phyloP scores from a whole-genome alignment of 148 eudicot genomes.

The Heliamphora exappendiculata region DNA sequence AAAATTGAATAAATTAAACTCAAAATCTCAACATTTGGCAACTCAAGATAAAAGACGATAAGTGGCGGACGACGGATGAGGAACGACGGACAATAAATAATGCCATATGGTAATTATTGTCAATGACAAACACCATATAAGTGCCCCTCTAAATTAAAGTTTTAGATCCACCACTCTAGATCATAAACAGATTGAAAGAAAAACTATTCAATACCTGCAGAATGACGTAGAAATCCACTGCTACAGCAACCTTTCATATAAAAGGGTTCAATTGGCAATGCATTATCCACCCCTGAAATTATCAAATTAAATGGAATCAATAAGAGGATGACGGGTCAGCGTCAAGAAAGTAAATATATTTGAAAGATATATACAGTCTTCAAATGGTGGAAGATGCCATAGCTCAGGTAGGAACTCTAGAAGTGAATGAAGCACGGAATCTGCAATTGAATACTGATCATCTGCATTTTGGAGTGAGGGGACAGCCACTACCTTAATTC shows the following conservation, averaged over 20 bases:
- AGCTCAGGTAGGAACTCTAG: slow-evolving; percentile 66
- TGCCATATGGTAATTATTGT: no score
- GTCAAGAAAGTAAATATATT: slow-evolving; percentile 4
- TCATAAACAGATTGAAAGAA: no score
- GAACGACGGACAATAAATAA: no score
- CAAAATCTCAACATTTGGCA: no score
- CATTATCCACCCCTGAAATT: slow-evolving; percentile 50
- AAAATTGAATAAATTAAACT: no score
- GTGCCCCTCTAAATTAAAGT: no score
- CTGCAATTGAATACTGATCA: slow-evolving; percentile 54
- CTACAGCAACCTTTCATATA: slow-evolving; percentile 30
- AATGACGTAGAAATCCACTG: slow-evolving; percentile 34
- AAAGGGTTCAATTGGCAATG: slow-evolving; percentile 55
- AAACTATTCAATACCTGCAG: slow-evolving; percentile 31
- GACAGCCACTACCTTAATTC: slow-evolving; percentile 79
- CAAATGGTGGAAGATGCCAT: slow-evolving; percentile 86
- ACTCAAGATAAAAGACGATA: no score
- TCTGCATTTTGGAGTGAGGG: slow-evolving; percentile 57
- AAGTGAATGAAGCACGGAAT: slow-evolving; percentile 62
- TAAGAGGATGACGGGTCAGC: not conserved
- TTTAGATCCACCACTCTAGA: no score
- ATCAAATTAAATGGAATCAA: slow-evolving; percentile 7
- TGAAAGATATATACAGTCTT: slow-evolving; percentile 48
- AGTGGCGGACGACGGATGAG: no score
- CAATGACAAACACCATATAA: no score